Evolutionary conservation across 2,329 filamentous ascomycete species (phyloP), one percentile per base, ranked within the genome.

Genomic region (Emergomyces africanus): DNA sequence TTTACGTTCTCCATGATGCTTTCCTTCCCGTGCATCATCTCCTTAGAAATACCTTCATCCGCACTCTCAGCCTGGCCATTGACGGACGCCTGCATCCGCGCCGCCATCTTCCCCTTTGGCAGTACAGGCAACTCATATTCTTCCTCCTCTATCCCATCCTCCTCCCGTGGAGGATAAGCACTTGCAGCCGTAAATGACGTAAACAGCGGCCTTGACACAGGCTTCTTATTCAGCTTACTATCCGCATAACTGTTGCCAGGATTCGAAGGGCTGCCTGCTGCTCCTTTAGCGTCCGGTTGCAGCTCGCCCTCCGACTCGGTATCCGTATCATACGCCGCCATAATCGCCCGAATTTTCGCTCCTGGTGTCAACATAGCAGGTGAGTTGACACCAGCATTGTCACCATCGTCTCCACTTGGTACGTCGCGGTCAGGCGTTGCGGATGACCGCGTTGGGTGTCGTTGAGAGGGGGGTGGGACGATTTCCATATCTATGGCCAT

Each of bases 31-130:
- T 20, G 44, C 9, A 20, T 20, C 30, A 54, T 15, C 3, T 14
- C 51, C 20, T 25, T 54, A 3, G 12, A 54, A 35, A 39, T 33
- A 10, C 44, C 33, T 33, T 42, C 35, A 39, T 53, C n/a, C 20
- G 37, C 37, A 2, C 35, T 55, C 23, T n/a, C 37, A 30, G 14
- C 18, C 28, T 6, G 28, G 25, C 3, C 10, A 14, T 69, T 65
- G 42, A 68, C 65, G 35, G 68, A 64, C 14, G 64, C 61, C 35
- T 65, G 79, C 79, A 90, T 83, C 57, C 83, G 78, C 18, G 85
- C 79, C 14, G 85, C 85, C 64, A 89, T 76, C 57, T 81, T 80
- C 28, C 86, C 85, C 58, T 80, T 79, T 0, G 86, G 86, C 50
- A 79, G 71, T 54, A 80, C 74, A 35, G 72, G 64, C 37, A 65